These are phyloP conservation scores for Aspergillus caelatus DNA, from an alignment of 2,329 filamentous ascomycete species.

Conservation along the genomic window DNA sequence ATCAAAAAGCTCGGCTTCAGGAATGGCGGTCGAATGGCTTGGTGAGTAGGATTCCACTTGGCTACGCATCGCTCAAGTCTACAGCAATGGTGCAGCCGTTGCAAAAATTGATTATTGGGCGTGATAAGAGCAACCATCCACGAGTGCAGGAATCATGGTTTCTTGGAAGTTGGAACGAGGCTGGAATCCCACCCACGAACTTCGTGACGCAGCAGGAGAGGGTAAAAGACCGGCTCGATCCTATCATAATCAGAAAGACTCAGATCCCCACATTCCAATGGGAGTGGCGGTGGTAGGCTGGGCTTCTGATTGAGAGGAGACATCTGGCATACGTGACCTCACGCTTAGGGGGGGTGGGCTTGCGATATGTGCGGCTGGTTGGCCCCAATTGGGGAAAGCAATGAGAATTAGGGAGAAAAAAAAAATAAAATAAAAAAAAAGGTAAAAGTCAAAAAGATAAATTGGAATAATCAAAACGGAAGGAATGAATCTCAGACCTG, in stretches of 20 bases:
- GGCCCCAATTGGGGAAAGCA: conserved; percentile 10
- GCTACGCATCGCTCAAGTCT: not conserved
- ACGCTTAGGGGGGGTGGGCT: conserved; percentile 14
- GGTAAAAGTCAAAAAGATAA: not conserved
- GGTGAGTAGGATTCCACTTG: not conserved
- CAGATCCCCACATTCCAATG: conserved; percentile 20
- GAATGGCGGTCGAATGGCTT: conserved; percentile 5
- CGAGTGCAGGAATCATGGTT: not conserved
- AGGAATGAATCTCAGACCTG: conserved; percentile 16
- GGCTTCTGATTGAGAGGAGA: conserved; percentile 15
- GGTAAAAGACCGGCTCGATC: not conserved
- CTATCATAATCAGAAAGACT: conserved; percentile 3
- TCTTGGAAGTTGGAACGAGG: not conserved
- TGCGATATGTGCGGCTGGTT: conserved; percentile 20
- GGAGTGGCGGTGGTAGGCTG: conserved; percentile 14
- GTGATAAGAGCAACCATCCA: conserved; percentile 2
- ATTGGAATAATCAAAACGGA: not conserved
- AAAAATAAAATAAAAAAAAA: not conserved
- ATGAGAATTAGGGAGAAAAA: not conserved
- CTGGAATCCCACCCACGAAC: not conserved
- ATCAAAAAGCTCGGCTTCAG: conserved; percentile 25
- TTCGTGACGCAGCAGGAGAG: not conserved
- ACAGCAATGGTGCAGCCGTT: conserved; percentile 10
- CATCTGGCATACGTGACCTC: not conserved
- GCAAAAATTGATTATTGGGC: conserved; percentile 3